Conservation (phyloP, 345 rosid genomes). For the Adansonia digitata region DNA sequence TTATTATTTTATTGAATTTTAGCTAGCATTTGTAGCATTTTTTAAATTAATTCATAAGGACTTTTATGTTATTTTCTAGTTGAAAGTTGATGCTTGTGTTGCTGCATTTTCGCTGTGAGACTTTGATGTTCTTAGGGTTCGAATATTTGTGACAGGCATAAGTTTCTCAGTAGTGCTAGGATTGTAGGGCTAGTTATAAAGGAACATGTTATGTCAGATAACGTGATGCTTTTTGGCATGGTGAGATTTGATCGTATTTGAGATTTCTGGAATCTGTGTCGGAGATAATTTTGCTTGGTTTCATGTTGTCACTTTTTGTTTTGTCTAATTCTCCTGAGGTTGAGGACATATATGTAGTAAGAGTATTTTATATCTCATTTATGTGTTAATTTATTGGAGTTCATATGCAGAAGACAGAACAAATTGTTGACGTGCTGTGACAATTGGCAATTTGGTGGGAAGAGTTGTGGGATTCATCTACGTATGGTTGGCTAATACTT, state of each 20-base stretch:
- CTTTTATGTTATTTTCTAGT: not conserved
- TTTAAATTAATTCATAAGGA: not conserved
- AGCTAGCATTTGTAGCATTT: not conserved
- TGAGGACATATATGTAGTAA: not conserved
- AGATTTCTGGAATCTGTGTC: constrained; percentile 1
- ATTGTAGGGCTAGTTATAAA: not conserved
- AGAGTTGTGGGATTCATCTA: not conserved
- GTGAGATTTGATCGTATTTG: not conserved
- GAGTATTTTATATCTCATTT: not conserved
- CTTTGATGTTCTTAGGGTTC: too few species aligned
- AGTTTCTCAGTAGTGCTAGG: not conserved
- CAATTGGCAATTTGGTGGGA: constrained; percentile 5
- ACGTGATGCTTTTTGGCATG: not conserved
- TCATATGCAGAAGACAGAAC: constrained; percentile 13
- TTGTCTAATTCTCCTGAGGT: not conserved
- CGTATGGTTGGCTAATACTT: constrained; percentile 1
- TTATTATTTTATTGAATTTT: not conserved
- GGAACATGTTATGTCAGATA: not conserved
- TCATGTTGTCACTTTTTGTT: not conserved
- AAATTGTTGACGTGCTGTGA: not conserved
- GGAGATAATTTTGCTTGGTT: not conserved
- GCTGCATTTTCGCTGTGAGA: not conserved
- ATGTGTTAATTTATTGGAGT: not conserved
- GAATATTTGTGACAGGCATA: not conserved
- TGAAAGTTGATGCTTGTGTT: not conserved